Conservation (phyloP, 1,284 basidiomycete species). For the Cryptococcus floricola region DNA sequence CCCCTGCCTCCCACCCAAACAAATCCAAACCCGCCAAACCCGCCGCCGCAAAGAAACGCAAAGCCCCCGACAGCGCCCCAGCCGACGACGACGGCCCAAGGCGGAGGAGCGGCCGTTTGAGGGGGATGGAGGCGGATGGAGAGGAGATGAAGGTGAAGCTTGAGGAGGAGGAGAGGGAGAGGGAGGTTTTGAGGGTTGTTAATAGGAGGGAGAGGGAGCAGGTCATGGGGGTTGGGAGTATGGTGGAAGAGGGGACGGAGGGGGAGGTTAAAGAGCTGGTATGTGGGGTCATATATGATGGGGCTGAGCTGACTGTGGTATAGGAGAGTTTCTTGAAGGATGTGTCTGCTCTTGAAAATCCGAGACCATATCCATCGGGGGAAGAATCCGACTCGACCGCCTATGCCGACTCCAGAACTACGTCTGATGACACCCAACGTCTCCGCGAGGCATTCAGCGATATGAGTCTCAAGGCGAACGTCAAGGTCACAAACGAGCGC, state of each 20-base stretch:
- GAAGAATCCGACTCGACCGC: constrained; percentile 9
- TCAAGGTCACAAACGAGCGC: constrained; percentile 49
- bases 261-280: constrained; percentile 21
- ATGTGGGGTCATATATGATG: neutral
- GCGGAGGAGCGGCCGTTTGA: constrained; percentile 35
- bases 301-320: too few species aligned
- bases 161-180: constrained; percentile 34
- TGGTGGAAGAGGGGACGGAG: constrained; percentile 33
- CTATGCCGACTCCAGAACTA: constrained; percentile 20
- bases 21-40: constrained; percentile 13
- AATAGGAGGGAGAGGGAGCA: constrained; percentile 33
- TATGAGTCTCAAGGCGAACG: constrained; percentile 41
- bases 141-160: constrained; percentile 29
- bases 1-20: constrained; percentile 2
- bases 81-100: constrained; percentile 28
- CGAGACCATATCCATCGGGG: constrained; percentile 1
- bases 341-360: neutral
- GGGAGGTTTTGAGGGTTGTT: constrained; percentile 31
- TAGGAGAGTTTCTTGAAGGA: too few species aligned
- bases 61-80: constrained; percentile 11
- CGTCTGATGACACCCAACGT: constrained; percentile 23
- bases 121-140: constrained; percentile 40
- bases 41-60: constrained; percentile 21
- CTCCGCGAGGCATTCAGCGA: constrained; percentile 34
- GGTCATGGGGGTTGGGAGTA: constrained; percentile 34